Evolutionary conservation across 441 rosid genomes (phyloP), one percentile per base, ranked within the genome.

Genomic region (Brassica balearica): DNA sequence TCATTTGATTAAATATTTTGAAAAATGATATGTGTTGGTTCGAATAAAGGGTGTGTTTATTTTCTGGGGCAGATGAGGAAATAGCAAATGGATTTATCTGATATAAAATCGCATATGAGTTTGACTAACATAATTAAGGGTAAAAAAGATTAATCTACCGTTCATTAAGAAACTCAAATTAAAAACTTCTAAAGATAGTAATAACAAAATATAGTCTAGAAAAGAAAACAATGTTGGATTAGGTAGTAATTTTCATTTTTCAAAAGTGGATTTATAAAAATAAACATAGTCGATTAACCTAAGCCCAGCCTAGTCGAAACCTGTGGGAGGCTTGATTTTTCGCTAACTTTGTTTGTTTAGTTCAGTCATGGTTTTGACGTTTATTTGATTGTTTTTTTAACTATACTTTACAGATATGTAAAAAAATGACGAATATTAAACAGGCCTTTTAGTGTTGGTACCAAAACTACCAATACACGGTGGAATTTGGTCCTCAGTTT

Each of bases 251-350:
- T 56, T 19, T 56, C 6, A 56, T 8, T 23, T 8, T 63, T 73
- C 76, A 48, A 63, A 61, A 36, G 36, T 32, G 59, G 20, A 19
- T 53, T 53, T 19, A 19, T 19, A 19, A 22, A 10, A 23, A 25
- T 11, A 43, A 23, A 5, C 34, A 23, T 8, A 32, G 29, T 19
- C n/a, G 36, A 12, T 19, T 32, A 32, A 53, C 14, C 27, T 6
- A 62, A 29, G 34, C 38, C 62, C 14, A 7, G 0, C n/a, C 6
- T 75, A 5, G 62, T 68, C 73, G 60, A 69, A 69, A 69, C 56
- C 32, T 32, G 69, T 69, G 69, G 74, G 69, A 62, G 62, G 69
- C 15, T 59, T 68, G 62, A 43, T 76, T 19, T 17, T 27, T 76
- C 15, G 15, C 62, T 8, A 68, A 46, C 63, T 69, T 76, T 43